Percentiles rank a stretch among this genome's conserved stretches.
phyloP scores from a whole-genome alignment of 2,329 filamentous ascomycete species.

The Nigrograna mackinnonii region DNA sequence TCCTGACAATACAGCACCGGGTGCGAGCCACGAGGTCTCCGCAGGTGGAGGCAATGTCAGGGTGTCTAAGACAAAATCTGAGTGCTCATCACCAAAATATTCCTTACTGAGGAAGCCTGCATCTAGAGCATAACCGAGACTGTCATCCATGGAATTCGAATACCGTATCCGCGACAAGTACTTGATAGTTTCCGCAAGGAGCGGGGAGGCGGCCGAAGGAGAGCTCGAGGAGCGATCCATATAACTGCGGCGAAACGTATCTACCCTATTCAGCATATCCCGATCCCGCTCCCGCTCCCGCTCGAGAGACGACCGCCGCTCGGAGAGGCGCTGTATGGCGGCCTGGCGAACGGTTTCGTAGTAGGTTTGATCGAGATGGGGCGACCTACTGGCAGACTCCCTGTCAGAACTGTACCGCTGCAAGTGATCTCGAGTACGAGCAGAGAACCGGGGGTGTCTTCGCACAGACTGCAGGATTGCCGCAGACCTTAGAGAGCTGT shows the following conservation, averaged over 20 bases:
- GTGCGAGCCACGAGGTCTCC: slow-evolving; percentile 64
- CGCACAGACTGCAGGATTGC: slow-evolving; percentile 46
- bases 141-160: slow-evolving; percentile 58
- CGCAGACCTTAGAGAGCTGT: slow-evolving; percentile 41
- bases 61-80: slow-evolving; percentile 64
- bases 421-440: slow-evolving; percentile 40
- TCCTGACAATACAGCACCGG: slow-evolving; percentile 64
- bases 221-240: slow-evolving; percentile 25
- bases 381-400: slow-evolving; percentile 26
- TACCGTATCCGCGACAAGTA: slow-evolving; percentile 64
- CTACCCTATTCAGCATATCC: slow-evolving; percentile 22
- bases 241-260: slow-evolving; percentile 30
- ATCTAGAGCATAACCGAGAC: slow-evolving; percentile 56
- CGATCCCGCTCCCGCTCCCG: slow-evolving; percentile 15
- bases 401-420: slow-evolving; percentile 46
- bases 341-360: slow-evolving; percentile 26
- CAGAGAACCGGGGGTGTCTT: slow-evolving; percentile 43
- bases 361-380: slow-evolving; percentile 18
- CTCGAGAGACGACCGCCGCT: slow-evolving; percentile 23
- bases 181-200: slow-evolving; percentile 62
- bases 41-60: slow-evolving; percentile 53
- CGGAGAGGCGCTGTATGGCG: slow-evolving; percentile 33
- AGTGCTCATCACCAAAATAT: slow-evolving; percentile 54
- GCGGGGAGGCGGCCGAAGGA: slow-evolving; percentile 30
- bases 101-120: slow-evolving; percentile 58